These are phyloP conservation scores for Combretum micranthum DNA, from an alignment of 345 rosid species.

Conservation along the genomic window DNA sequence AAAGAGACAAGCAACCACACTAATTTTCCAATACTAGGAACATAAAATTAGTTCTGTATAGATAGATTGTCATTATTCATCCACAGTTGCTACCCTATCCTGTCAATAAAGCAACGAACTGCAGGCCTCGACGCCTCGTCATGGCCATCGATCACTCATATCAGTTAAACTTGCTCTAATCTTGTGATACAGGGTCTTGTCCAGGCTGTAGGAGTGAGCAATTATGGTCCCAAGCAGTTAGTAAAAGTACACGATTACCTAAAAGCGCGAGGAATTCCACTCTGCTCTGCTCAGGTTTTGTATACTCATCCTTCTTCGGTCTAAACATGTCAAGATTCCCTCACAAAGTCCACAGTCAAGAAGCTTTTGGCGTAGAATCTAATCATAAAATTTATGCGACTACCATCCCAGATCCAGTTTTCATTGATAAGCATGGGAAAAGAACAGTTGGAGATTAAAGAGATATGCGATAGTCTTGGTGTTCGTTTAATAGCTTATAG, in stretches of 20 bases:
- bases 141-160: too few relatives aligned
- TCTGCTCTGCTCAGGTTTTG: conserved; percentile 74
- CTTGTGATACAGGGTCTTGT: conserved; percentile 55
- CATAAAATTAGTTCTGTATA: too few relatives aligned
- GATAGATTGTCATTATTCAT: too few relatives aligned
- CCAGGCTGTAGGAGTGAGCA: conserved; percentile 89
- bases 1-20: too few relatives aligned
- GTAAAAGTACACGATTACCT: conserved; percentile 76
- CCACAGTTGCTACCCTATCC: too few relatives aligned
- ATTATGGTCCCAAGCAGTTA: conserved; percentile 85
- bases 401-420: conserved; percentile 57
- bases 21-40: too few relatives aligned
- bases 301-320: background rate
- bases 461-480: conserved; percentile 54
- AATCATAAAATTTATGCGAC: background rate
- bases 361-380: too few relatives aligned
- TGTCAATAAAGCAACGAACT: too few relatives aligned
- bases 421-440: conserved; percentile 81
- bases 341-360: too few relatives aligned
- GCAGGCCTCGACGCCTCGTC: too few relatives aligned
- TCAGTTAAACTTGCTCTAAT: too few relatives aligned
- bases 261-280: conserved; percentile 70
- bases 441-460: conserved; percentile 65
- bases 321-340: too few relatives aligned
- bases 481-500: conserved; percentile 75